Evolutionary conservation across 176 grass and related monocot genomes (phyloP).

Genomic region (Zoysia japonica): DNA sequence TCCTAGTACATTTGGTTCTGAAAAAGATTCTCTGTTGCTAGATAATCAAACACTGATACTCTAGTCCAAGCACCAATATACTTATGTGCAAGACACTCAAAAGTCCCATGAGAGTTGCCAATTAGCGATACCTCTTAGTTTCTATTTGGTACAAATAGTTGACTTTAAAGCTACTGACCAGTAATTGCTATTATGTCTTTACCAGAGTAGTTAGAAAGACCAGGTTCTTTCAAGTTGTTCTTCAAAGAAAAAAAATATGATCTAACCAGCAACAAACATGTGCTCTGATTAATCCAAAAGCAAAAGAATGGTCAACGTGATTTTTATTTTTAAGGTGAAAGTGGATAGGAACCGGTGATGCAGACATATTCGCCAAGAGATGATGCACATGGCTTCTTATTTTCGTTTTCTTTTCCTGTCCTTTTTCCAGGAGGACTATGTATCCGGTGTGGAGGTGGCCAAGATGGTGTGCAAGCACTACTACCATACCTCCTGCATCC

Average conservation of each 20-base stretch:
- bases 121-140: background rate
- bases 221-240: background rate
- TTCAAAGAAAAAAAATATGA: background rate
- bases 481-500: slow-evolving; percentile 67
- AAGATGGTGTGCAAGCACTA: slow-evolving; percentile 64
- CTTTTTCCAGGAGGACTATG: slow-evolving; percentile 68
- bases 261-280: background rate
- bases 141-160: background rate
- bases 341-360: background rate
- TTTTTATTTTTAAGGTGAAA: background rate
- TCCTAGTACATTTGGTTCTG: background rate
- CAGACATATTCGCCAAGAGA: background rate
- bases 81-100: background rate
- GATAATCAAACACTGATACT: background rate
- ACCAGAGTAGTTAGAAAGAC: background rate
- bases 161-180: too few relatives aligned
- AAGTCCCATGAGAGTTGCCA: background rate
- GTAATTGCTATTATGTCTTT: background rate
- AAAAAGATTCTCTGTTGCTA: background rate
- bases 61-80: background rate
- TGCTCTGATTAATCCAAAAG: background rate
- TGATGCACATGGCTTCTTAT: background rate
- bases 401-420: background rate
- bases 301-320: background rate
- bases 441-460: slow-evolving; percentile 46